Evolutionary conservation across 2,329 filamentous ascomycete genomes (phyloP).

Genomic region (Aspergillus tanneri): DNA sequence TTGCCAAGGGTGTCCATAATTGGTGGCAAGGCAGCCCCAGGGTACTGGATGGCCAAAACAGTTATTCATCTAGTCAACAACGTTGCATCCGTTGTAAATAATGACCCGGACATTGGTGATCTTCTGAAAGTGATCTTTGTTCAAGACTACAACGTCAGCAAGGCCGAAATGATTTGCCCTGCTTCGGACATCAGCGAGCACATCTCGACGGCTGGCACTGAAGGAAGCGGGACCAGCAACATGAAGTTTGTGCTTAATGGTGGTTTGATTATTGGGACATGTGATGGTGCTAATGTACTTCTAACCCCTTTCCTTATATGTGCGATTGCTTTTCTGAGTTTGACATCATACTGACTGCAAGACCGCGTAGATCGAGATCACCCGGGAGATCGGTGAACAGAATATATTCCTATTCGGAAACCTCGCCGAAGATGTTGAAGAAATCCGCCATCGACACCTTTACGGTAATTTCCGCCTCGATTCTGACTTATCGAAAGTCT

Average conservation of each 20-base stretch:
- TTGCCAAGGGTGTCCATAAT: constrained; percentile 91
- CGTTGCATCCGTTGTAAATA: constrained; percentile 86
- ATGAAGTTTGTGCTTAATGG: constrained; percentile 99
- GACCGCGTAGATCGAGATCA: constrained; percentile 81
- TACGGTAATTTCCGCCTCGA: constrained; percentile 81
- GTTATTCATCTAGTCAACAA: constrained; percentile 96
- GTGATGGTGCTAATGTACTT: constrained; percentile 92
- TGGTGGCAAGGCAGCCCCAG: constrained; percentile 94
- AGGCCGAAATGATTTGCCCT: constrained; percentile 93
- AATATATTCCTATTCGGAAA: constrained; percentile 99
- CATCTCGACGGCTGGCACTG: constrained; percentile 95
- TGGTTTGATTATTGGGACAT: constrained; percentile 94
- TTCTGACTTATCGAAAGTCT: constrained; percentile 73
- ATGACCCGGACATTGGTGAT: constrained; percentile 87
- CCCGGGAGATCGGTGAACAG: constrained; percentile 89
- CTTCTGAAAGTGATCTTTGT: constrained; percentile 95
- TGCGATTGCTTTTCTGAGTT: neutral
- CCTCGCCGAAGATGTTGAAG: constrained; percentile 92
- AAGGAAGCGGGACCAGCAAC: constrained; percentile 86
- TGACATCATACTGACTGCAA: constrained; percentile 2
- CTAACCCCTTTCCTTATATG: neutral
- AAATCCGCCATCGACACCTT: constrained; percentile 84
- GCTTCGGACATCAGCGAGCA: constrained; percentile 97
- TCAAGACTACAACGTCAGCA: constrained; percentile 98
- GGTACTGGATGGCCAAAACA: constrained; percentile 99